Evolutionary conservation across 1,284 basidiomycete genomes (phyloP).

Genomic region (Puccinia polysora): DNA sequence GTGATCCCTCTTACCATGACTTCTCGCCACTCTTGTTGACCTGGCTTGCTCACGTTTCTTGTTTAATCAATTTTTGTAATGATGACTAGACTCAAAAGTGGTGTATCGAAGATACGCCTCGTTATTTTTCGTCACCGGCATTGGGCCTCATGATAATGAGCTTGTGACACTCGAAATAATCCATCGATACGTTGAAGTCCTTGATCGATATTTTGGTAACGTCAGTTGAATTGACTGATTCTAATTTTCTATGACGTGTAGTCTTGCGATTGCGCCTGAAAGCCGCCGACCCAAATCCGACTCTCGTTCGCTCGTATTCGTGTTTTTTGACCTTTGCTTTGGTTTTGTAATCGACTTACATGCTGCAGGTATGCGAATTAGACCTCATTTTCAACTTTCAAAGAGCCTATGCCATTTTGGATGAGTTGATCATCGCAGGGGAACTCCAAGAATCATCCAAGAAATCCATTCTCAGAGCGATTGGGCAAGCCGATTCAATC

Average conservation of each 20-base stretch:
- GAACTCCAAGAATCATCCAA: constrained; percentile 98
- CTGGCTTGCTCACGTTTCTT: not conserved
- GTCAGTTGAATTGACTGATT: constrained; percentile 58
- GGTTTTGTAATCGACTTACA: not conserved
- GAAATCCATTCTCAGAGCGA: constrained; percentile 86
- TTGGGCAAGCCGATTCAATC: constrained; percentile 56
- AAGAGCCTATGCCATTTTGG: constrained; percentile 95
- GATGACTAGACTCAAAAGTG: constrained; percentile 65
- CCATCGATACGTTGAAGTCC: constrained; percentile 96
- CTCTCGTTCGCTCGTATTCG: constrained; percentile 9
- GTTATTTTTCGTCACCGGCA: constrained; percentile 94
- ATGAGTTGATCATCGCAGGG: constrained; percentile 95
- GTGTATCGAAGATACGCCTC: constrained; percentile 97
- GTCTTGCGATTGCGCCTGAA: not conserved
- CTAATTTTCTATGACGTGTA: not conserved
- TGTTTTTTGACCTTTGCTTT: not conserved
- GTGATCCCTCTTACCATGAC: constrained; percentile 56
- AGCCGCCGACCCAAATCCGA: constrained; percentile 28
- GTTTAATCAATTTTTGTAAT: not conserved
- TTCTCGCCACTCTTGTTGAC: constrained; percentile 2
- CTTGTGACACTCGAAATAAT: constrained; percentile 93
- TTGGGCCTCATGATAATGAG: constrained; percentile 80
- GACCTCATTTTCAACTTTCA: constrained; percentile 99
- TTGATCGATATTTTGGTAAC: constrained; percentile 98
- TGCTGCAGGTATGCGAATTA: constrained; percentile 78